Conservation (phyloP, 345 rosid species). For the Pistacia integerrima region DNA sequence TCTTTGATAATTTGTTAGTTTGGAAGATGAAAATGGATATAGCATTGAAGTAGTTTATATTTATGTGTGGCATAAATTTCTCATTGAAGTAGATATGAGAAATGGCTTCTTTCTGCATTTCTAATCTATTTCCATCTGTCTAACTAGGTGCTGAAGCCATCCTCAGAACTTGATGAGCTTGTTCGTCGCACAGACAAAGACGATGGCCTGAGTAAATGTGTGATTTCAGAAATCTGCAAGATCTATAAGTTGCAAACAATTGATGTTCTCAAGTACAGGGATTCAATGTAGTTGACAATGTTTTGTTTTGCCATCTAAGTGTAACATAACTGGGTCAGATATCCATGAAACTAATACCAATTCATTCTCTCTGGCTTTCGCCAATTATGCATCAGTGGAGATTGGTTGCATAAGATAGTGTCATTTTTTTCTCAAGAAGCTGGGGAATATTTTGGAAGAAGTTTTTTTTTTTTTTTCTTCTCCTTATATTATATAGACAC, state of each 20-base stretch:
- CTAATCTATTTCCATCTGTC: not conserved
- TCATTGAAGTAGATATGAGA: not conserved
- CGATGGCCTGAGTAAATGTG: slow-evolving; percentile 49
- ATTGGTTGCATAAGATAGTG: too few species aligned
- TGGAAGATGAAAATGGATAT: not conserved
- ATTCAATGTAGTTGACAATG: slow-evolving; percentile 30
- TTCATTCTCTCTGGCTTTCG: too few species aligned
- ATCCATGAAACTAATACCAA: not conserved
- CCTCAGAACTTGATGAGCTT: slow-evolving; percentile 58
- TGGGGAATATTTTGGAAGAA: too few species aligned
- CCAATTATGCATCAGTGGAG: too few species aligned
- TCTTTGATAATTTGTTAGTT: not conserved
- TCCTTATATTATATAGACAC: too few species aligned
- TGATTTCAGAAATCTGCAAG: slow-evolving; percentile 58
- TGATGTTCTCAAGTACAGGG: slow-evolving; percentile 66
- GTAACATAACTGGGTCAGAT: slow-evolving; percentile 10
- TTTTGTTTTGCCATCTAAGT: slow-evolving; percentile 6
- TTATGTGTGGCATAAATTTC: not conserved
- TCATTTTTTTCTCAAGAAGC: too few species aligned
- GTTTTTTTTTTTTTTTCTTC: too few species aligned
- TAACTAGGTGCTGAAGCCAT: slow-evolving; percentile 68
- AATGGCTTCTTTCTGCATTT: too few species aligned
- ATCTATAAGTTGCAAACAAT: slow-evolving; percentile 46
- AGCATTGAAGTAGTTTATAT: not conserved
- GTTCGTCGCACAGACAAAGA: slow-evolving; percentile 29